Evolutionary conservation across 1,284 basidiomycete genomes (phyloP).

Genomic region (Sparassis latifolia): DNA sequence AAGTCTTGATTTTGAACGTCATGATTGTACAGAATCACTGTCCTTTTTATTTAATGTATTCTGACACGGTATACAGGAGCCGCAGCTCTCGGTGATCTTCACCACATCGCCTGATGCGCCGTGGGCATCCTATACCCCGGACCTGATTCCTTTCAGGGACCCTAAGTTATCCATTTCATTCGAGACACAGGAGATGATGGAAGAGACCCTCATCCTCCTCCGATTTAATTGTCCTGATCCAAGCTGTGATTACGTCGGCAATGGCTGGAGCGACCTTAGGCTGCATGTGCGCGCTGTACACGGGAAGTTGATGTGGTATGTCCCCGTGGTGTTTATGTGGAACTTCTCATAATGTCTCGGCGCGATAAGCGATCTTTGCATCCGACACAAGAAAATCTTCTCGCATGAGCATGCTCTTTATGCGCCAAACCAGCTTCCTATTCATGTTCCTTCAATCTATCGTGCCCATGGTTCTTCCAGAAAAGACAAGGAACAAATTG

Average conservation of each 20-base stretch:
- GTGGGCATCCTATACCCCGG: constrained; percentile 58
- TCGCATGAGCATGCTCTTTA: constrained; percentile 92
- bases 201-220: constrained; percentile 87
- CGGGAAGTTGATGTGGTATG: constrained; percentile 77
- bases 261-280: constrained; percentile 87
- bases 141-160: constrained; percentile 64
- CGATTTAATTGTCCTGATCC: constrained; percentile 83
- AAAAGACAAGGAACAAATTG: constrained; percentile 43
- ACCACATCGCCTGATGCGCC: constrained; percentile 61
- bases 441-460: constrained; percentile 76
- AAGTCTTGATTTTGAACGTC: constrained; percentile 10
- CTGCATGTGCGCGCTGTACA: constrained; percentile 74
- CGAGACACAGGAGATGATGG: constrained; percentile 92
- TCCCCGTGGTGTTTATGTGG: constrained; percentile 6
- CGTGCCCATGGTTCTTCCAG: constrained; percentile 37
- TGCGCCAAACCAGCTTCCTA: constrained; percentile 56
- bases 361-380: constrained; percentile 72
- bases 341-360: not conserved
- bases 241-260: constrained; percentile 78
- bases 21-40: not conserved
- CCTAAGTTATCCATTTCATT: constrained; percentile 78
- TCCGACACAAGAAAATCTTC: constrained; percentile 90
- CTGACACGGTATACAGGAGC: constrained; percentile 42
- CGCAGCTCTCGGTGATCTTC: constrained; percentile 79
- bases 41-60: not conserved